These are phyloP conservation scores for Stephania yunnanensis DNA, from an alignment of 164 flowering plant species.

Conservation along the genomic window DNA sequence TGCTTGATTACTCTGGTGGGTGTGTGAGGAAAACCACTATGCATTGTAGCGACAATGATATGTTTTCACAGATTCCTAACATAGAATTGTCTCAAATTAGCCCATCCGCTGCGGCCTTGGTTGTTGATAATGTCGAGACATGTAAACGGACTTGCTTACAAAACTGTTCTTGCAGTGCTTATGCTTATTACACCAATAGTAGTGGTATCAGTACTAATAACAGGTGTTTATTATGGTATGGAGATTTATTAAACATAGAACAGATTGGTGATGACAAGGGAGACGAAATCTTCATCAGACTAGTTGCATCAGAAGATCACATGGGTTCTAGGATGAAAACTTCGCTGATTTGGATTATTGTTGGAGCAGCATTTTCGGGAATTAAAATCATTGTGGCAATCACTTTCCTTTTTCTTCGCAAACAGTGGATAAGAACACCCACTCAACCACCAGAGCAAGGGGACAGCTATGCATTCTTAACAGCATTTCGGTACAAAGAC, in stretches of 20 bases:
- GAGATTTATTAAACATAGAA: constrained; percentile 18
- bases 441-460: neutral
- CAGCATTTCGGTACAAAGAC: constrained; percentile 33
- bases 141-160: neutral
- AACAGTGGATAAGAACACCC: constrained; percentile 5
- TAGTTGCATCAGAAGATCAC: constrained; percentile 16
- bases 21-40: no score
- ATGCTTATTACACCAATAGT: constrained; percentile 9
- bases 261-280: constrained; percentile 10
- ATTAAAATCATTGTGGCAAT: constrained; percentile 9
- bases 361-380: constrained; percentile 15
- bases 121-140: no score
- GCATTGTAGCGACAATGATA: no score
- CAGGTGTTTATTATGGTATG: constrained; percentile 28
- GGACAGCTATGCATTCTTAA: constrained; percentile 25
- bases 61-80: no score
- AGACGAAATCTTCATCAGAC: constrained; percentile 14
- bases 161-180: constrained; percentile 35
- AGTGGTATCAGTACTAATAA: no score
- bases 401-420: constrained; percentile 5
- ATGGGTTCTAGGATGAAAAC: neutral
- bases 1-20: no score
- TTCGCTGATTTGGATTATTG: neutral
- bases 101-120: no score
- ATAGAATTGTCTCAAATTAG: no score